phyloP scores from a whole-genome alignment of 2,329 filamentous ascomycete genomes.

The Ophiostoma himal-ulmi region DNA sequence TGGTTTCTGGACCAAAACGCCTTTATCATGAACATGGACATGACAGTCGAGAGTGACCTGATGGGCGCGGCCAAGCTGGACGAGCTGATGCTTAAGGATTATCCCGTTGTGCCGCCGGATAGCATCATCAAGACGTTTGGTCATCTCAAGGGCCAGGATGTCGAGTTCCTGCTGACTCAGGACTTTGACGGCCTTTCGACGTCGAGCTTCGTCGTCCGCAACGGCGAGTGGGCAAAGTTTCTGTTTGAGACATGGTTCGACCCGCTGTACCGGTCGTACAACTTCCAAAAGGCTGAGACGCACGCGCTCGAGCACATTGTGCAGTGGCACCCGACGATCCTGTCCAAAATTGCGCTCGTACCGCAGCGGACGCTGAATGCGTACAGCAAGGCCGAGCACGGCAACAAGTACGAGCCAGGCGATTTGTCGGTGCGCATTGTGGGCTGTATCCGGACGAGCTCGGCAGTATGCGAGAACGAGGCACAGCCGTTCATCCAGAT shows the following conservation, averaged over 20 bases:
- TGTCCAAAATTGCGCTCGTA: conserved; percentile 84
- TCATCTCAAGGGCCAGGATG: conserved; percentile 68
- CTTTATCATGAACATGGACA: conserved; percentile 77
- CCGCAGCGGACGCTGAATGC: conserved; percentile 79
- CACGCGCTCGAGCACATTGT: conserved; percentile 80
- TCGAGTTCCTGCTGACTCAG: conserved; percentile 79
- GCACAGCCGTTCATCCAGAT: conserved; percentile 49
- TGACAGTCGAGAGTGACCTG: conserved; percentile 65
- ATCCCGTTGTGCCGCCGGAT: conserved; percentile 85
- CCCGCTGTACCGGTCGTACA: conserved; percentile 86
- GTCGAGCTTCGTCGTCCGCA: conserved; percentile 72
- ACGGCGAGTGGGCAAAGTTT: conserved; percentile 86
- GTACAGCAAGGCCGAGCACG: conserved; percentile 55
- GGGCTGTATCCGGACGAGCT: conserved; percentile 57
- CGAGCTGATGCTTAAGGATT: conserved; percentile 73
- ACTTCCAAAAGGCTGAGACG: conserved; percentile 89
- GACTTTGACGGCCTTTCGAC: conserved; percentile 73
- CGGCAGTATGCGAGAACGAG: conserved; percentile 64
- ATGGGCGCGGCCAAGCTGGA: conserved; percentile 64
- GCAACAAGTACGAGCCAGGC: conserved; percentile 68
- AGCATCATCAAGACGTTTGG: conserved; percentile 94
- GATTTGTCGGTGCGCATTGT: conserved; percentile 78
- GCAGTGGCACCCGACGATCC: conserved; percentile 94
- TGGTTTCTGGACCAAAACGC: conserved; percentile 84
- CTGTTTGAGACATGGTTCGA: conserved; percentile 96